Evolutionary conservation across 805 yeast genomes (phyloP).

Genomic region (Candida nitratophila): DNA sequence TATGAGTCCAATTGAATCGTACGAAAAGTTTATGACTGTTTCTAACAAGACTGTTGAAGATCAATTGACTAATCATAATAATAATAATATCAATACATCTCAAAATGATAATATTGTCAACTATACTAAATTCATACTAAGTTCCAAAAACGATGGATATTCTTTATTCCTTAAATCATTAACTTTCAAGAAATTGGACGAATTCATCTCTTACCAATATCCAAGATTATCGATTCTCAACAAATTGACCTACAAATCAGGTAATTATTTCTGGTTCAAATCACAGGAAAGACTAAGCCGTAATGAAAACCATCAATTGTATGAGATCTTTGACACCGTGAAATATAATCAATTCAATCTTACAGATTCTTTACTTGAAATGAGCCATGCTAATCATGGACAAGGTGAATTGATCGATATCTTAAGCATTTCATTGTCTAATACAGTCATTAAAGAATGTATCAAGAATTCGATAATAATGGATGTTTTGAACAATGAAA

Average conservation of each 20-base stretch:
- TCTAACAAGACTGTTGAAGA: slow-evolving; percentile 9
- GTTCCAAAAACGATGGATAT: background rate
- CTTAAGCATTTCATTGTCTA: background rate
- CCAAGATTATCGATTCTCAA: slow-evolving; percentile 3
- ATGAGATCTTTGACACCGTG: slow-evolving; percentile 1
- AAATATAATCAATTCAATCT: slow-evolving; percentile 8
- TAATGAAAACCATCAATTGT: no score
- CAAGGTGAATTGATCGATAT: background rate
- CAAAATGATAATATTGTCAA: no score
- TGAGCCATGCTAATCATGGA: no score
- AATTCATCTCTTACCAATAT: slow-evolving; percentile 2
- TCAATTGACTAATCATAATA: background rate
- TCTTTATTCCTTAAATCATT: slow-evolving; percentile 11
- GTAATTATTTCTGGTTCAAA: slow-evolving; percentile 11
- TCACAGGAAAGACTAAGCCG: background rate
- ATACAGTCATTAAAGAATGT: background rate
- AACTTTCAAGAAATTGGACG: slow-evolving; percentile 11
- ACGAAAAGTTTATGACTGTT: slow-evolving; percentile 6
- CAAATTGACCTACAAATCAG: slow-evolving; percentile 11
- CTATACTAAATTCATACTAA: no score
- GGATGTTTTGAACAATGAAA: slow-evolving; percentile 1
- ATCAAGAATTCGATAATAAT: background rate
- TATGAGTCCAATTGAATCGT: slow-evolving; percentile 11
- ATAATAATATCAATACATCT: no score
- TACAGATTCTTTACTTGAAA: no score